Evolutionary conservation across 805 yeast genomes (phyloP).

Genomic region (Zygosaccharomyces gambellarensis): DNA sequence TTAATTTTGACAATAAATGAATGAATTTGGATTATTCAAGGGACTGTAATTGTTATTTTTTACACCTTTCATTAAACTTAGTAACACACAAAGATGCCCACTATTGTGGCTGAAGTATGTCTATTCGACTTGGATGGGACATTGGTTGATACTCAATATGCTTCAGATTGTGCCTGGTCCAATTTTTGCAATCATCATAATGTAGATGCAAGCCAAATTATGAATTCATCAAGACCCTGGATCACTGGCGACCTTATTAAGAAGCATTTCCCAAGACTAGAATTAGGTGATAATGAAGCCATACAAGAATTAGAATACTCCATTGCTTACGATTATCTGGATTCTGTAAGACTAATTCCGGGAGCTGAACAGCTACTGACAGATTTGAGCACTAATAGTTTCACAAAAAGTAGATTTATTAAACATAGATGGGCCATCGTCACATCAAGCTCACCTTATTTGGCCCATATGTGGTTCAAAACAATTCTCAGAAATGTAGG

Average conservation of each 20-base stretch:
- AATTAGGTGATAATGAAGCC: slow-evolving; percentile 45
- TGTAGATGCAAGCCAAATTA: slow-evolving; percentile 58
- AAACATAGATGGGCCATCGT: slow-evolving; percentile 73
- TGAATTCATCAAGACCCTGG: slow-evolving; percentile 68
- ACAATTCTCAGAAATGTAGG: slow-evolving; percentile 46
- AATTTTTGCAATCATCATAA: slow-evolving; percentile 51
- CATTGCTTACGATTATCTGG: slow-evolving; percentile 61
- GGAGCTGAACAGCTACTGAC: slow-evolving; percentile 61
- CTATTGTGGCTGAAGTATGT: slow-evolving; percentile 17
- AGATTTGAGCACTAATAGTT: slow-evolving; percentile 38
- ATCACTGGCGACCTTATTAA: slow-evolving; percentile 67
- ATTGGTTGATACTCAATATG: slow-evolving; percentile 66
- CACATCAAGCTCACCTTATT: slow-evolving; percentile 67
- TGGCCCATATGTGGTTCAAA: slow-evolving; percentile 71
- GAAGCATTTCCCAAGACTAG: slow-evolving; percentile 63
- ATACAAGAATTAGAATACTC: slow-evolving; percentile 56
- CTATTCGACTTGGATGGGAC: slow-evolving; percentile 82
- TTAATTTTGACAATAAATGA: too few species aligned
- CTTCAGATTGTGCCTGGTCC: slow-evolving; percentile 73
- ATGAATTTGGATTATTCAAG: background rate
- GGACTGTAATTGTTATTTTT: background rate
- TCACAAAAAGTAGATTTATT: background rate
- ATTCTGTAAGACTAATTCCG: slow-evolving; percentile 60
- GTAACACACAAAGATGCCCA: background rate
- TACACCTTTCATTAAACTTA: background rate